Evolutionary conservation across 2,329 filamentous ascomycete species (phyloP).

Genomic region (Tolypocladium nubicola): DNA sequence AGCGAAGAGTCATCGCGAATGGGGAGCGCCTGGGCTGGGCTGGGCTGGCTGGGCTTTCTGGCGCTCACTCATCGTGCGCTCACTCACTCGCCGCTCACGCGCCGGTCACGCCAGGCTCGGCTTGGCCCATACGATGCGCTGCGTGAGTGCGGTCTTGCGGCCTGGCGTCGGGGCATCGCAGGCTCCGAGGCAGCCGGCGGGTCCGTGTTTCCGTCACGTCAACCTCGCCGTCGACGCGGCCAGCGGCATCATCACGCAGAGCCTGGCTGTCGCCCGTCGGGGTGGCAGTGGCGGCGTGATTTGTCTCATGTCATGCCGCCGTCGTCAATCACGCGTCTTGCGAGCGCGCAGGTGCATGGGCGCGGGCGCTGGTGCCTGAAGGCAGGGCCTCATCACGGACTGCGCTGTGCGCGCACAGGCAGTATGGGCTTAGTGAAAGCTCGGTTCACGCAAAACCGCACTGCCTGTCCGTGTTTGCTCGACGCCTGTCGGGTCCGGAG

Average conservation of each 20-base stretch:
- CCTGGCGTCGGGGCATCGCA: background rate
- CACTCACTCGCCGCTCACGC: background rate
- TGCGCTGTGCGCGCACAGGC: background rate
- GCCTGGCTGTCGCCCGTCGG: background rate
- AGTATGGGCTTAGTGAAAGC: background rate
- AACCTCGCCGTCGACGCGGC: background rate
- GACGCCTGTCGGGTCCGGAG: background rate
- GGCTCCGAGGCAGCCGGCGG: background rate
- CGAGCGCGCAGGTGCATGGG: background rate
- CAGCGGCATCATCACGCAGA: background rate
- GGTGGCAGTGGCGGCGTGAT: background rate
- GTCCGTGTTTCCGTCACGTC: background rate
- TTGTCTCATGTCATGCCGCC: background rate
- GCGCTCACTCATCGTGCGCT: background rate
- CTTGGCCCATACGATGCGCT: background rate
- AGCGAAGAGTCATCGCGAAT: background rate
- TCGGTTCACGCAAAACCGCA: background rate
- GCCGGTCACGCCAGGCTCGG: background rate
- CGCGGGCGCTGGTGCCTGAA: background rate
- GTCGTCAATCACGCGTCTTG: background rate
- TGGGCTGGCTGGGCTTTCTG: background rate
- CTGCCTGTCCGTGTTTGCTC: background rate
- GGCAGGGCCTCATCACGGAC: too few species aligned
- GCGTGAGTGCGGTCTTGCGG: background rate
- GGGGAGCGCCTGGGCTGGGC: background rate